Evolutionary conservation across 2,329 filamentous ascomycete genomes (phyloP).

Genomic region (Penicillium sclerotigenum): DNA sequence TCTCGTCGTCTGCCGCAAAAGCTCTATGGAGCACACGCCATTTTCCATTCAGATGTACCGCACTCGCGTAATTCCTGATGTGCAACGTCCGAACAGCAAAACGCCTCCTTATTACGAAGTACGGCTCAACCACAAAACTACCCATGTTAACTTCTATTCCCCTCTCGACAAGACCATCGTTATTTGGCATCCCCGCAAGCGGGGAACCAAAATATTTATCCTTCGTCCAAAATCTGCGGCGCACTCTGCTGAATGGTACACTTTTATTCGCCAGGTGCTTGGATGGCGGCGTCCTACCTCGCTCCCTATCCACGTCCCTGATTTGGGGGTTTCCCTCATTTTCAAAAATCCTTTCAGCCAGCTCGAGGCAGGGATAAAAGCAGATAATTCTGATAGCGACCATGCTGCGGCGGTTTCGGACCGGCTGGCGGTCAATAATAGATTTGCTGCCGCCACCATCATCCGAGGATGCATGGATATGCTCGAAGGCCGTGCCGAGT

Average conservation of each 20-base stretch:
- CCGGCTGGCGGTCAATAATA: constrained; percentile 47
- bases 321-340: constrained; percentile 57
- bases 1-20: constrained; percentile 59
- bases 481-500: constrained; percentile 56
- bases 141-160: constrained; percentile 62
- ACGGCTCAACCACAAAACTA: constrained; percentile 51
- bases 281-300: constrained; percentile 57
- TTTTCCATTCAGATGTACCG: constrained; percentile 61
- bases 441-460: constrained; percentile 55
- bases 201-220: constrained; percentile 59
- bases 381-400: constrained; percentile 43
- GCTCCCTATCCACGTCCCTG: constrained; percentile 61
- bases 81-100: constrained; percentile 52
- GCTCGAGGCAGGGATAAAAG: constrained; percentile 42
- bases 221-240: constrained; percentile 60
- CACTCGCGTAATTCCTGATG: constrained; percentile 60
- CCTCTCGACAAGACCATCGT: constrained; percentile 66
- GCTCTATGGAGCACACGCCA: constrained; percentile 52
- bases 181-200: constrained; percentile 55
- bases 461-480: constrained; percentile 58
- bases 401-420: constrained; percentile 42
- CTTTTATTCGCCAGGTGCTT: constrained; percentile 59
- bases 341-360: constrained; percentile 60
- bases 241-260: constrained; percentile 66
- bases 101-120: constrained; percentile 58